These are phyloP conservation scores for Neurospora sp. DNA, from an alignment of 495 filamentous ascomycete species.

Conservation along the genomic window DNA sequence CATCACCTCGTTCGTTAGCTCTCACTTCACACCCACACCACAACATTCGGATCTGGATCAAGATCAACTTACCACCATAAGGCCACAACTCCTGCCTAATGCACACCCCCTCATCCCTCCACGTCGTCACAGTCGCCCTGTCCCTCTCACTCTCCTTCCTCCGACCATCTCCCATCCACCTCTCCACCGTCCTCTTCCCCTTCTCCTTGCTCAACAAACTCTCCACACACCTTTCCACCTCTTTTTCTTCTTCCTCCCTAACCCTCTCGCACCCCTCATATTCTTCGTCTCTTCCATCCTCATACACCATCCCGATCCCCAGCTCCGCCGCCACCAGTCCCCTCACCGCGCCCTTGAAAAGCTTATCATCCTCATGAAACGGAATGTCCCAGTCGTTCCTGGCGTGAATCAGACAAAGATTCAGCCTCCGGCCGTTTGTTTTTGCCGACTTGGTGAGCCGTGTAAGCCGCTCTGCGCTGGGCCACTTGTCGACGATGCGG, in stretches of 20 bases:
- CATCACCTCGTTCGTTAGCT: neutral
- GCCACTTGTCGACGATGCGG: constrained; percentile 44
- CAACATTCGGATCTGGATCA: neutral
- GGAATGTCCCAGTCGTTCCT: constrained; percentile 69
- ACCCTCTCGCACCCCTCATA: constrained; percentile 7
- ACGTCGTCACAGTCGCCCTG: constrained; percentile 28
- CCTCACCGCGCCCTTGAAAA: constrained; percentile 43
- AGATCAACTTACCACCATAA: constrained; percentile 41
- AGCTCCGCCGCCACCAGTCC: constrained; percentile 30
- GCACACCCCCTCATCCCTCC: constrained; percentile 28
- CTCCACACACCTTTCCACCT: constrained; percentile 16
- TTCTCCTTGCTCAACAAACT: constrained; percentile 22
- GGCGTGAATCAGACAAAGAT: constrained; percentile 67
- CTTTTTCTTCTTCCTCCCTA: constrained; percentile 12
- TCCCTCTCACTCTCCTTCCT: neutral
- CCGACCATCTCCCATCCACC: constrained; percentile 17
- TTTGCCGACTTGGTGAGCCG: constrained; percentile 35
- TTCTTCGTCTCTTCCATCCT: constrained; percentile 13
- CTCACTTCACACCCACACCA: neutral
- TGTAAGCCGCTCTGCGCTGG: constrained; percentile 33
- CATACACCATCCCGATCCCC: neutral
- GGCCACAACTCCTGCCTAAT: constrained; percentile 44
- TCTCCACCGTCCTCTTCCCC: constrained; percentile 22
- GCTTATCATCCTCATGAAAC: constrained; percentile 46
- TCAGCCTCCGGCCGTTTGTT: constrained; percentile 32